Conservation (phyloP, 1,284 basidiomycete genomes). For the Cryptococcus amylolentus region DNA sequence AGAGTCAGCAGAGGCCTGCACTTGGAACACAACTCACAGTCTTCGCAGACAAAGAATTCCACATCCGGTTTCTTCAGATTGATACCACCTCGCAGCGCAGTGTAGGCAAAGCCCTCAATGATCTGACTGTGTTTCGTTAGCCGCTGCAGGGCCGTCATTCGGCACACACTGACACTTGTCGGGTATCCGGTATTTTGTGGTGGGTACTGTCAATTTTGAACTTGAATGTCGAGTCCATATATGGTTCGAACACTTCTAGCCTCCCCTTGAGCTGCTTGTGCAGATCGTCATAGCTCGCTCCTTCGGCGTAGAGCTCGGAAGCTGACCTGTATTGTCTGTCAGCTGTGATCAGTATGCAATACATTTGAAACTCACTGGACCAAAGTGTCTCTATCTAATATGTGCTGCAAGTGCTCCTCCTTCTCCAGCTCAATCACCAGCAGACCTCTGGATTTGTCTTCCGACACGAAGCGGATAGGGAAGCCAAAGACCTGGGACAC, state of each 20-base stretch:
- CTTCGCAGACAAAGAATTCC: constrained; percentile 78
- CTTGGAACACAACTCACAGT: constrained; percentile 60
- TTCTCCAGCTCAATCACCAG: constrained; percentile 66
- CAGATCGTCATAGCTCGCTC: constrained; percentile 64
- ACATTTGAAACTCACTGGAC: constrained; percentile 61
- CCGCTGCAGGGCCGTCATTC: not conserved
- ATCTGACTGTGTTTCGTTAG: constrained; percentile 51
- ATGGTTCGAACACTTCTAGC: constrained; percentile 59
- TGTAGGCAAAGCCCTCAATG: constrained; percentile 79
- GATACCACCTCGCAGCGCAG: constrained; percentile 77
- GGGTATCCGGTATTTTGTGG: constrained; percentile 64
- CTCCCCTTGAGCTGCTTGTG: constrained; percentile 59
- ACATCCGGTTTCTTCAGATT: constrained; percentile 78
- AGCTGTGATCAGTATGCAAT: not conserved
- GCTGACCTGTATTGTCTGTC: constrained; percentile 58
- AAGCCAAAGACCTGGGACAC: constrained; percentile 41
- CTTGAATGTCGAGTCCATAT: constrained; percentile 70
- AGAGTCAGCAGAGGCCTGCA: not conserved
- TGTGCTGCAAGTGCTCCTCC: constrained; percentile 68
- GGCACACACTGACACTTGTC: constrained; percentile 52
- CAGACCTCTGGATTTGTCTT: constrained; percentile 53
- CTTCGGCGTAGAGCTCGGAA: constrained; percentile 71
- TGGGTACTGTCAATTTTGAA: constrained; percentile 75
- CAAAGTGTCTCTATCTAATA: constrained; percentile 75
- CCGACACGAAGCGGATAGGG: constrained; percentile 35